phyloP scores from a whole-genome alignment of 2,329 filamentous ascomycete species.

The Setomelanomma holmii region DNA sequence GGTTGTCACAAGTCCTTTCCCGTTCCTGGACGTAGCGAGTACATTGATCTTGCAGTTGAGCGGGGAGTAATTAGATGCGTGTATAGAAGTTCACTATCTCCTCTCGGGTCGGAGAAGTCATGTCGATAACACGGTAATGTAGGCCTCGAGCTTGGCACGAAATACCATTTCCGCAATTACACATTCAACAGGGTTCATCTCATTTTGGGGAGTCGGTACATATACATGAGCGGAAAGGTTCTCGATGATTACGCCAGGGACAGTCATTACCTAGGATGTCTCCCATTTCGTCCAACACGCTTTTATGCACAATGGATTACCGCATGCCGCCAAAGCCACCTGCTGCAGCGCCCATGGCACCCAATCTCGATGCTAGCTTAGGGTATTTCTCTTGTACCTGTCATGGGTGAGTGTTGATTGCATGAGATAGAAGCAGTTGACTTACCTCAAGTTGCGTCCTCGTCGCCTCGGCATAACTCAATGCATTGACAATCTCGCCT shows the following conservation, averaged over 20 bases:
- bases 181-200: not conserved
- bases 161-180: not conserved
- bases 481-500: conserved; percentile 92
- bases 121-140: not conserved
- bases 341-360: conserved; percentile 52
- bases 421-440: conserved; percentile 1
- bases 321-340: conserved; percentile 41
- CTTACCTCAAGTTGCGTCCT: conserved; percentile 83
- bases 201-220: not conserved
- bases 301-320: conserved; percentile 20
- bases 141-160: not conserved
- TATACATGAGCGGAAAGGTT: not conserved
- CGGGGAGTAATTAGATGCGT: conserved; percentile 30
- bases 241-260: not conserved
- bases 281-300: not conserved
- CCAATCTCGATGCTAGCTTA: conserved; percentile 56
- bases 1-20: conserved; percentile 92
- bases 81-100: not conserved
- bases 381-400: conserved; percentile 62
- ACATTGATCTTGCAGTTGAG: conserved; percentile 86
- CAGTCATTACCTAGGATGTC: not conserved
- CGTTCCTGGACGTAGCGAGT: conserved; percentile 92
- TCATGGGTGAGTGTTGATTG: not conserved
- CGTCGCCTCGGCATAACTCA: conserved; percentile 96
- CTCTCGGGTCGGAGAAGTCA: not conserved